Percentiles rank a stretch among this genome's conserved stretches.
Conservation (phyloP, 805 yeast genomes). For the Pichia sporocuriosa region DNA sequence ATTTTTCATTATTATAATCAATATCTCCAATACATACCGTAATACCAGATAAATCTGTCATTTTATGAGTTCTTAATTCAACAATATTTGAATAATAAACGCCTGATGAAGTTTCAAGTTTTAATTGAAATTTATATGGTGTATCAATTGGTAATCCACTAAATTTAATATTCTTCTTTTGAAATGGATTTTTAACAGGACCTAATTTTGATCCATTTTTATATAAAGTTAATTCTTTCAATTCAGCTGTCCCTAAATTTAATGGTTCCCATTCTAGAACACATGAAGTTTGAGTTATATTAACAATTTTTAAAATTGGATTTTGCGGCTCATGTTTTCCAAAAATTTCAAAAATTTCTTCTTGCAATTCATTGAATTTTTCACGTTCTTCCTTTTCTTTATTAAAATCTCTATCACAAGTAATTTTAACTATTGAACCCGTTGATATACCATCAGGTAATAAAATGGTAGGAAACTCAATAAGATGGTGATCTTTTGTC, state of each 20-base stretch:
- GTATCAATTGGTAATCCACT: slow-evolving; percentile 90
- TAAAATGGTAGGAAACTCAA: slow-evolving; percentile 93
- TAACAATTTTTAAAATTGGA: slow-evolving; percentile 64
- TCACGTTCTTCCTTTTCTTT: slow-evolving; percentile 55
- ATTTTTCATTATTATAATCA: slow-evolving; percentile 42
- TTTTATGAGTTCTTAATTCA: slow-evolving; percentile 78
- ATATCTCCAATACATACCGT: slow-evolving; percentile 85
- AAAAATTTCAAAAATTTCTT: slow-evolving; percentile 61
- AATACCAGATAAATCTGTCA: slow-evolving; percentile 93
- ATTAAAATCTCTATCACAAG: slow-evolving; percentile 68
- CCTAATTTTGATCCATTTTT: slow-evolving; percentile 73
- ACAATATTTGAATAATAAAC: slow-evolving; percentile 59
- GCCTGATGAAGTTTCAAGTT: slow-evolving; percentile 89
- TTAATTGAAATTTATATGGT: slow-evolving; percentile 69
- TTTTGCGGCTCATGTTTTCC: slow-evolving; percentile 65
- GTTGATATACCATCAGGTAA: slow-evolving; percentile 87
- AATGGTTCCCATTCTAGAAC: slow-evolving; percentile 92
- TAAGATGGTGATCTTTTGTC: slow-evolving; percentile 83
- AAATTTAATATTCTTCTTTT: slow-evolving; percentile 74
- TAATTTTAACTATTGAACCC: slow-evolving; percentile 84
- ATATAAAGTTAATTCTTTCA: slow-evolving; percentile 70
- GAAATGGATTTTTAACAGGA: slow-evolving; percentile 73
- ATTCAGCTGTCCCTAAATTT: slow-evolving; percentile 72
- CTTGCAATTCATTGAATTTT: slow-evolving; percentile 61
- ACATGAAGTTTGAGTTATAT: slow-evolving; percentile 90